phyloP scores from a whole-genome alignment of 768 basidiomycete genomes.

The Boletus insuetus region DNA sequence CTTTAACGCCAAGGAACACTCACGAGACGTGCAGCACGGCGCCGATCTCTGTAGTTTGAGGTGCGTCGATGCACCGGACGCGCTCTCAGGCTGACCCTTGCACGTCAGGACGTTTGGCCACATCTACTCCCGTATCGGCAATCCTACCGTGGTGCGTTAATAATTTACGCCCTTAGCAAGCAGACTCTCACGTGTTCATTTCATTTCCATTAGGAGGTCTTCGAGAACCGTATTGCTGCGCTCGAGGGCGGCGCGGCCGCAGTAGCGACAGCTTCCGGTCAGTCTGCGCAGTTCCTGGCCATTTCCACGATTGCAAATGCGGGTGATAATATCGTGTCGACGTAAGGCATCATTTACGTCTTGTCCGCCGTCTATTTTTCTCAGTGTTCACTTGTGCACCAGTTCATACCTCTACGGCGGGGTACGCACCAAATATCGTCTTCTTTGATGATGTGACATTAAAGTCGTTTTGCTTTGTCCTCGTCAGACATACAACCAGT shows the following conservation, averaged over 20 bases:
- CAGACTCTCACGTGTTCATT: neutral
- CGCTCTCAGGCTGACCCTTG: neutral
- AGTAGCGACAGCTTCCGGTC: constrained; percentile 55
- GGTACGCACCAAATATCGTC: constrained; percentile 32
- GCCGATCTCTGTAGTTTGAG: constrained; percentile 52
- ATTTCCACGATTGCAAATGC: constrained; percentile 47
- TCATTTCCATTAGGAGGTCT: constrained; percentile 44
- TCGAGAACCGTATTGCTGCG: constrained; percentile 62
- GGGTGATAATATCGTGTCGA: constrained; percentile 67
- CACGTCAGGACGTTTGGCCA: constrained; percentile 40
- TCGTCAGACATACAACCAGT: constrained; percentile 56
- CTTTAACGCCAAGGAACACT: neutral
- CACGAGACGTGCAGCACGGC: constrained; percentile 39
- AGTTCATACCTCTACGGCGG: constrained; percentile 61
- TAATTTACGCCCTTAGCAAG: neutral
- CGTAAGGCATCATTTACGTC: constrained; percentile 33
- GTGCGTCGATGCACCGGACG: constrained; percentile 11
- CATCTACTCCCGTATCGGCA: constrained; percentile 54
- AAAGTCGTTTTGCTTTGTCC: neutral
- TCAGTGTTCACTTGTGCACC: neutral
- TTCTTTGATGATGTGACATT: neutral
- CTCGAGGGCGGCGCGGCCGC: constrained; percentile 64
- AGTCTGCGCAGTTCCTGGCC: constrained; percentile 61
- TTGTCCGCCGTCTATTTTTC: no score
- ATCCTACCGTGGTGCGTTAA: constrained; percentile 56